Conservation (phyloP, 257 asterid genomes). For the Solanum paucissectum region DNA sequence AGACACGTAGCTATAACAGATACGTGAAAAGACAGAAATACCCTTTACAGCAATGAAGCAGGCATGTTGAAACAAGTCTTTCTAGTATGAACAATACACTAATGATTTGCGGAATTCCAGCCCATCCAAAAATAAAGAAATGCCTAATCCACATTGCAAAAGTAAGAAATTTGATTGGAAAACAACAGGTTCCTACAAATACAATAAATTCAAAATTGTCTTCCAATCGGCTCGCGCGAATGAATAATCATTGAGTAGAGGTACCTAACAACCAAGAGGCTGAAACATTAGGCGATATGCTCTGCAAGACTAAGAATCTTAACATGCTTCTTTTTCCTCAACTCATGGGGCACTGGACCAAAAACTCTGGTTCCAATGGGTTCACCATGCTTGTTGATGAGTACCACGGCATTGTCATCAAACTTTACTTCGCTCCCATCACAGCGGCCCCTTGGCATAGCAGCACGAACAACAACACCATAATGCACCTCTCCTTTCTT, state of each 20-base stretch:
- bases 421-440: conserved; percentile 90
- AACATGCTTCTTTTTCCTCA: conserved; percentile 90
- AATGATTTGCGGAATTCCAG: too few relatives aligned
- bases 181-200: not conserved
- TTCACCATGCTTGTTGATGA: conserved; percentile 80
- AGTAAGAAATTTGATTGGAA: not conserved
- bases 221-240: not conserved
- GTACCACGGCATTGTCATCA: conserved; percentile 87
- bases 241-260: not conserved
- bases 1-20: too few relatives aligned
- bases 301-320: conserved; percentile 94
- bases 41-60: too few relatives aligned
- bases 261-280: not conserved
- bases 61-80: too few relatives aligned
- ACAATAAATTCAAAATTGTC: not conserved
- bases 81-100: too few relatives aligned
- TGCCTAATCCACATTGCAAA: too few relatives aligned
- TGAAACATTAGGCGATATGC: conserved; percentile 45
- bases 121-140: too few relatives aligned
- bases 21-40: too few relatives aligned
- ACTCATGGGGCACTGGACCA: conserved; percentile 91
- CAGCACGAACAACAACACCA: conserved; percentile 92
- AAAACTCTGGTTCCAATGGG: conserved; percentile 93
- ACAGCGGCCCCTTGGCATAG: conserved; percentile 80
- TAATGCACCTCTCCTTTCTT: conserved; percentile 77